Evolutionary conservation across 2,329 filamentous ascomycete species (phyloP).

Genomic region (Blumeriella jaapii): DNA sequence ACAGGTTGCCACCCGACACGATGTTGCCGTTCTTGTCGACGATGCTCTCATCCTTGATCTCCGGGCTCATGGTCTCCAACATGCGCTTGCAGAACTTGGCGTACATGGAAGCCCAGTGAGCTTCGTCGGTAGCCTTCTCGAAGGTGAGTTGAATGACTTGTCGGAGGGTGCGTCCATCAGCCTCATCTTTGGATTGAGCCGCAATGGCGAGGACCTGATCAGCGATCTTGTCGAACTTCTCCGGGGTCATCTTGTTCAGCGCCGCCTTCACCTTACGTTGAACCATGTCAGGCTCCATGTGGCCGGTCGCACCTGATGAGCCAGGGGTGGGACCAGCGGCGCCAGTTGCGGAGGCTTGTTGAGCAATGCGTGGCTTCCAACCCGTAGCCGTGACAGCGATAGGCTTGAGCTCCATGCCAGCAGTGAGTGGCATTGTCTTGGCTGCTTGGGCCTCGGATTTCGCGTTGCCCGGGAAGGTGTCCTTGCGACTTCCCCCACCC

Average conservation of each 20-base stretch:
- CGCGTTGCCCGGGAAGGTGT: conserved; percentile 34
- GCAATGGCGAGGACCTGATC: conserved; percentile 89
- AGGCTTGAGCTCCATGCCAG: conserved; percentile 68
- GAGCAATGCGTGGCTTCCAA: conserved; percentile 78
- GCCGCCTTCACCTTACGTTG: conserved; percentile 98
- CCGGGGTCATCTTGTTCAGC: conserved; percentile 99
- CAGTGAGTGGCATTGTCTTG: conserved; percentile 86
- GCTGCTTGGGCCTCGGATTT: conserved; percentile 57
- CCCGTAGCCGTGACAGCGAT: conserved; percentile 62
- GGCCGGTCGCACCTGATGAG: conserved; percentile 35
- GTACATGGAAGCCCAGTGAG: conserved; percentile 98
- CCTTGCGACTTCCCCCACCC: conserved; percentile 52
- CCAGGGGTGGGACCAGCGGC: conserved; percentile 34
- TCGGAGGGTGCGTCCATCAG: conserved; percentile 83
- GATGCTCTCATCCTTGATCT: conserved; percentile 92
- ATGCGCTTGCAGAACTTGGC: conserved; percentile 97
- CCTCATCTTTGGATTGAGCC: conserved; percentile 88
- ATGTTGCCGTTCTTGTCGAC: conserved; percentile 80
- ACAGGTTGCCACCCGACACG: conserved; percentile 83
- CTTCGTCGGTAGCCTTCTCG: conserved; percentile 96
- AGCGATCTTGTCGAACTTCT: conserved; percentile 95
- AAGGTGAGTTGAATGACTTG: conserved; percentile 99
- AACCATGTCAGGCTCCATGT: conserved; percentile 83
- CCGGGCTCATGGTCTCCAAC: conserved; percentile 87
- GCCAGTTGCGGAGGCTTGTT: conserved; percentile 28